Percentiles rank a stretch among this genome's conserved stretches.
Evolutionary conservation across 108 stramenopile genomes (phyloP).

Genomic region (Fragilaria crotonensis): DNA sequence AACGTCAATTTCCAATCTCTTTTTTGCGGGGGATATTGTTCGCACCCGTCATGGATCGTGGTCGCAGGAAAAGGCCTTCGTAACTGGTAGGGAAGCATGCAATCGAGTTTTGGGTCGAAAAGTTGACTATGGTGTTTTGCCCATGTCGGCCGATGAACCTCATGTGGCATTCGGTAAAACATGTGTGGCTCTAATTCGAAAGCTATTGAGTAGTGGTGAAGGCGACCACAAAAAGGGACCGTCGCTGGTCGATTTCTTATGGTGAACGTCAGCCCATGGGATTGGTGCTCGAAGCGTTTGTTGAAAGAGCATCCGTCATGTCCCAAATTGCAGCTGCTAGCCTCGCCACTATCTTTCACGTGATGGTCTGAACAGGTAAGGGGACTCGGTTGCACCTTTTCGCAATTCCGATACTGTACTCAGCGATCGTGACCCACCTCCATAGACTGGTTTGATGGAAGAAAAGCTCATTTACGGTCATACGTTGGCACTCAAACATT

Average conservation of each 20-base stretch:
- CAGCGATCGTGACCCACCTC: too few relatives aligned
- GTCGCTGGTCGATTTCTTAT: slow-evolving; percentile 55
- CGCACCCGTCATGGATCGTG: slow-evolving; percentile 70
- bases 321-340: slow-evolving; percentile 63
- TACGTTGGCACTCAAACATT: too few relatives aligned
- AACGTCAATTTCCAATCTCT: slow-evolving; percentile 41
- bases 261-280: too few relatives aligned
- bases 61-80: slow-evolving; percentile 83
- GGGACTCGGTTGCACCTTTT: too few relatives aligned
- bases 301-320: too few relatives aligned
- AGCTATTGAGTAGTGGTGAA: slow-evolving; percentile 19
- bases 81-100: slow-evolving; percentile 69
- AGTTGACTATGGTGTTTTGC: slow-evolving; percentile 30
- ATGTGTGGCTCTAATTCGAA: slow-evolving; percentile 16
- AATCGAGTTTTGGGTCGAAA: slow-evolving; percentile 37
- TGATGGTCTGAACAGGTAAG: slow-evolving; percentile 61
- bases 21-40: slow-evolving; percentile 73
- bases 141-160: slow-evolving; percentile 50
- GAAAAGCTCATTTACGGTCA: too few relatives aligned
- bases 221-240: slow-evolving; percentile 28
- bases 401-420: too few relatives aligned
- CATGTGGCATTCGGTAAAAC: slow-evolving; percentile 57
- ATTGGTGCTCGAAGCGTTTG: too few relatives aligned
- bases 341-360: slow-evolving; percentile 56
- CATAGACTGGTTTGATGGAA: too few relatives aligned